Conservation (phyloP, 768 basidiomycete genomes). For the Dioszegia hungarica region DNA sequence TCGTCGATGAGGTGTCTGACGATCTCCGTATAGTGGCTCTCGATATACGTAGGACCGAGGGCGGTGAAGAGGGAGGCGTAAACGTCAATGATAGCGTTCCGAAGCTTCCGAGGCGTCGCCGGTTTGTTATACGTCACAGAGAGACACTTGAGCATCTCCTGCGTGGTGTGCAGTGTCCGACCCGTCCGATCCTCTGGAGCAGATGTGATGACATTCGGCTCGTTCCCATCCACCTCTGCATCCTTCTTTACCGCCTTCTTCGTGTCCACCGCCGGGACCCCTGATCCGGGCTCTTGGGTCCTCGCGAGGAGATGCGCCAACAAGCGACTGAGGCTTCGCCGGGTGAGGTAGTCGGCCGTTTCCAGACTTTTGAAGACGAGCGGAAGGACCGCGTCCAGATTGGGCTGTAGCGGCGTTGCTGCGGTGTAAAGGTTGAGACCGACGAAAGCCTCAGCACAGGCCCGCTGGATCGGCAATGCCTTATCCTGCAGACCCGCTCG, state of each 20-base stretch:
- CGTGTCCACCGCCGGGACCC: slow-evolving; percentile 51
- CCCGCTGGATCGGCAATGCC: slow-evolving; percentile 76
- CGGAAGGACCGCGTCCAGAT: slow-evolving; percentile 70
- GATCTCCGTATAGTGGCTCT: slow-evolving; percentile 74
- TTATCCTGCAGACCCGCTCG: slow-evolving; percentile 72
- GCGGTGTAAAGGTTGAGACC: slow-evolving; percentile 59
- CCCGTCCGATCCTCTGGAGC: slow-evolving; percentile 55
- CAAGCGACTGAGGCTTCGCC: slow-evolving; percentile 72
- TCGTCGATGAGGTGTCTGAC: slow-evolving; percentile 73
- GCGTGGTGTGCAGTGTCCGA: slow-evolving; percentile 65
- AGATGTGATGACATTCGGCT: slow-evolving; percentile 54
- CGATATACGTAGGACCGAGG: slow-evolving; percentile 73
- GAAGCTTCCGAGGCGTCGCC: slow-evolving; percentile 61
- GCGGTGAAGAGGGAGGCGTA: slow-evolving; percentile 71
- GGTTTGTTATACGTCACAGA: slow-evolving; percentile 76
- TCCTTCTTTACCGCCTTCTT: slow-evolving; percentile 57
- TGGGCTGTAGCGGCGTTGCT: slow-evolving; percentile 58
- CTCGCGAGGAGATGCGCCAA: slow-evolving; percentile 76
- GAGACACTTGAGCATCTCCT: slow-evolving; percentile 77
- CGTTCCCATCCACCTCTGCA: slow-evolving; percentile 55
- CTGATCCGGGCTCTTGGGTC: slow-evolving; percentile 68
- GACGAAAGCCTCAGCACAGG: slow-evolving; percentile 64
- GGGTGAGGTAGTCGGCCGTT: slow-evolving; percentile 72
- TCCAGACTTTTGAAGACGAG: slow-evolving; percentile 72
- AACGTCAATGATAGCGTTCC: slow-evolving; percentile 83